Base-by-base conservation (phyloP, 1,284 basidiomycete species). In the Anthracocystis panici-leucophaei region DNA sequence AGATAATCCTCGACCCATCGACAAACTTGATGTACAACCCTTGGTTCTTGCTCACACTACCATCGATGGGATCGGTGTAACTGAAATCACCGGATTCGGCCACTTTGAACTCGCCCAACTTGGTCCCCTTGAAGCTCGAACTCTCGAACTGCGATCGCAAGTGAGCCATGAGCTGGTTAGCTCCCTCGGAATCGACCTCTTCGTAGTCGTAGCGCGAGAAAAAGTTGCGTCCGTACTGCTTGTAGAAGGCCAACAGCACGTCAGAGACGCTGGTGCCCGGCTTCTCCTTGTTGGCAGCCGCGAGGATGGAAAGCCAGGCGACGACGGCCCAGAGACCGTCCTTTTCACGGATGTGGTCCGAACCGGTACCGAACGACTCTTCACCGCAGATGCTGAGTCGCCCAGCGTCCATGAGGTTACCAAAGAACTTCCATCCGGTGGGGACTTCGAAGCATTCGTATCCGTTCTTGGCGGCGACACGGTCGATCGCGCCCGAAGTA, bases 361-460 rank as follows among this genome's bases (percentile, higher is more conserved):
- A 98, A 20, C 96, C 96, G n/a, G 96, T 99, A 68, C 96, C 96
- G 86, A 99, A 99, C 11, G 93, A 95, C 88, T 99, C 96, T 86
- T 99, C 96, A 78, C 96, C 96, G 83, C 96, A 99, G 85, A 99
- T 98, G 55, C 95, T 97, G 44, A 99, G 90, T 48, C 93, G 90
- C 0, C 95, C 95, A 48, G 97, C 96, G 86, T 99, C 96, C 96
- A 99, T 99, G 76, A 99, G 89, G 88, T 99, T 99, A 58, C 96
- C 97, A 85, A 99, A 99, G 90, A 99, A 99, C 87, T 99, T 99
- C 96, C 94, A 97, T 62, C 96, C 95, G 33, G 96, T 99, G 5
- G 96, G 96, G 18, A 98, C 95, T 86, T 98, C 96, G 84, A 97
- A 97, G 85, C 91, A 91, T 86, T 97, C 93, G 64, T 96, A 87